A percentile compares a stretch with the other conserved stretches of the same genome.
These are phyloP conservation scores for Trametes villosa DNA, from an alignment of 768 basidiomycete genomes.

Conservation along the genomic window DNA sequence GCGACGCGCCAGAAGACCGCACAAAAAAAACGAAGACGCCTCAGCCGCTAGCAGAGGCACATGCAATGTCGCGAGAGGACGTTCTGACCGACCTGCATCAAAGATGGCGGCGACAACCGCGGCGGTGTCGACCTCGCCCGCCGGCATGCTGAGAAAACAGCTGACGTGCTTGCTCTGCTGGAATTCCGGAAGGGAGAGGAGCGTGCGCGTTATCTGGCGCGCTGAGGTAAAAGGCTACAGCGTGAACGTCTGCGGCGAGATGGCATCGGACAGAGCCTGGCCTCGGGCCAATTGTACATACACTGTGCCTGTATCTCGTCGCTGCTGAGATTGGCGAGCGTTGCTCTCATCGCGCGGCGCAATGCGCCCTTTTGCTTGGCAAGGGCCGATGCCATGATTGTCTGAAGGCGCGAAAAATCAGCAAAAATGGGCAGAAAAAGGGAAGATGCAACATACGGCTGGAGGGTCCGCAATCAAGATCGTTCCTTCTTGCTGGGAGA, in stretches of 20 bases:
- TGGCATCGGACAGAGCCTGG: slow-evolving; percentile 15
- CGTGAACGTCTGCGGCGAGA: slow-evolving; percentile 22
- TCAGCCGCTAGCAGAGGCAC: neutral
- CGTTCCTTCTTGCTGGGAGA: neutral
- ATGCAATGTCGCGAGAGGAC: slow-evolving; percentile 1
- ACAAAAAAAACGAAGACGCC: too few species aligned
- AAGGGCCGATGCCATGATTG: slow-evolving; percentile 33
- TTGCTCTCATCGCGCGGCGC: slow-evolving; percentile 52
- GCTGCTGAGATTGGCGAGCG: slow-evolving; percentile 48
- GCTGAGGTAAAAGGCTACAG: slow-evolving; percentile 14
- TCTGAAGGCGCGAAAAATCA: neutral
- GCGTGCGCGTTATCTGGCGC: slow-evolving; percentile 53
- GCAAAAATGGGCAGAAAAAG: neutral
- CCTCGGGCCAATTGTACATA: too few species aligned
- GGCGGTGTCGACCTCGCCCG: slow-evolving; percentile 67
- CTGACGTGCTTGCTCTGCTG: slow-evolving; percentile 53
- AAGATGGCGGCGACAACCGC: slow-evolving; percentile 56
- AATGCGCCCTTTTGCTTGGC: slow-evolving; percentile 58
- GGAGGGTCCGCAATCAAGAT: neutral
- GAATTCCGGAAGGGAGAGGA: slow-evolving; percentile 59
- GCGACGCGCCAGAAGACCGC: neutral
- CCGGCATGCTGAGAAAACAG: slow-evolving; percentile 84
- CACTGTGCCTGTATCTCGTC: slow-evolving; percentile 63
- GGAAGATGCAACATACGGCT: neutral
- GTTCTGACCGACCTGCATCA: slow-evolving; percentile 46